Base-by-base conservation (phyloP, 805 yeast species). In the Ogataea glucozyma region DNA sequence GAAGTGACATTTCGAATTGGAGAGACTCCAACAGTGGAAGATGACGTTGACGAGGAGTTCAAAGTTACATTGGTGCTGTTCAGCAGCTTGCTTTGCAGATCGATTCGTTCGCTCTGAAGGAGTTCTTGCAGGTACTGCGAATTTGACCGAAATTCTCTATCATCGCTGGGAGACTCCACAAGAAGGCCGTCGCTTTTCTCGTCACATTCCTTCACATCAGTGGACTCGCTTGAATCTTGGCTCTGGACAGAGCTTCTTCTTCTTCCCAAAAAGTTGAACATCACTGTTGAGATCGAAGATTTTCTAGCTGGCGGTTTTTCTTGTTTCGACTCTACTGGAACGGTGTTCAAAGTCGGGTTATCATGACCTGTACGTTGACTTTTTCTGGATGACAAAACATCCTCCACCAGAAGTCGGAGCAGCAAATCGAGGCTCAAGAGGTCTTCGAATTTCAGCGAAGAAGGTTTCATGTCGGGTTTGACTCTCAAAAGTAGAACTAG, bases 401-500 rank as follows among this genome's bases (percentile, higher is more conserved):
- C 42, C 8, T 38, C 40, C 7, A 45, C 41, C 14, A 49, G 12
- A n/a, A 36, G 23, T 14, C 46, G 43, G 27, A 49, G 21, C 14
- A 52, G 26, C 22, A 43, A 34, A 41, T 56, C 62, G 4, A 51
- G 22, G 27, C 43, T 33, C 13, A 61, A 12, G 16, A 59, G 23
- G 22, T 53, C 52, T 11, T 50, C 45, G n/a, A 61, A 43, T 16
- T 36, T 42, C 21, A 53, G 18, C 0, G 27, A 24, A 1, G 29
- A 33, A 4, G 31, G 10, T 4, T 36, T 26, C 2, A 39, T n/a
- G 12, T 41, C 35, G 4, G 33, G 29, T 16, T 40, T 40, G 3
- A 47, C 12, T 3, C 22, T 24, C 11, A 37, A 19, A 3, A 52
- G 11, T 9, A 61, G 11, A 3, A 22, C 32, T 23, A 53, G 27